phyloP scores from a whole-genome alignment of 768 basidiomycete genomes.

The Podaxis sp. region DNA sequence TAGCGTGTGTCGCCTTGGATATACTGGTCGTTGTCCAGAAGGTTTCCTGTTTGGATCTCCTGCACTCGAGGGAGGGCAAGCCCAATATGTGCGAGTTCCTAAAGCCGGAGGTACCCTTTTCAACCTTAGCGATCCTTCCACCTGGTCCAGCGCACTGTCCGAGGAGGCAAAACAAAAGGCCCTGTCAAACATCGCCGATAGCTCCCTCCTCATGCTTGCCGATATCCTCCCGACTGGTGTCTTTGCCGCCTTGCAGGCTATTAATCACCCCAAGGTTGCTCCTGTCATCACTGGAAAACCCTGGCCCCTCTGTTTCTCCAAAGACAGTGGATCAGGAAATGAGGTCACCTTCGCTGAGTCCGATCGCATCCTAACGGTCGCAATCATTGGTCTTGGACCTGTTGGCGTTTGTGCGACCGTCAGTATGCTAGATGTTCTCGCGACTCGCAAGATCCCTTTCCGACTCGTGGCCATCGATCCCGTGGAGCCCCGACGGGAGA shows the following conservation, averaged over 20 bases:
- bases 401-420: constrained; percentile 74
- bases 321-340: constrained; percentile 23
- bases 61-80: constrained; percentile 69
- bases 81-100: constrained; percentile 79
- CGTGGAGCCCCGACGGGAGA: constrained; percentile 53
- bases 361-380: constrained; percentile 59
- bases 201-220: constrained; percentile 67
- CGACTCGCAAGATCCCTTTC: constrained; percentile 43
- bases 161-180: constrained; percentile 36
- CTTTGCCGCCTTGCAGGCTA: constrained; percentile 70
- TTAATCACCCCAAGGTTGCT: constrained; percentile 70
- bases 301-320: constrained; percentile 53
- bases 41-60: constrained; percentile 68
- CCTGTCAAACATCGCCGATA: constrained; percentile 51
- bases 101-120: constrained; percentile 78
- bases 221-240: constrained; percentile 82
- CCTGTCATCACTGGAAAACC: constrained; percentile 58
- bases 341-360: constrained; percentile 36
- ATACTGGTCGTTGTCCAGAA: constrained; percentile 66
- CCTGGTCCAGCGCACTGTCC: constrained; percentile 42
- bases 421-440: constrained; percentile 61
- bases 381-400: constrained; percentile 74
- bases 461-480: constrained; percentile 68
- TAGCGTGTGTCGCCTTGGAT: constrained; percentile 74
- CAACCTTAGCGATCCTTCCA: constrained; percentile 50